Conservation (phyloP, 2,329 filamentous ascomycete genomes). For the Trichoderma hamatum region DNA sequence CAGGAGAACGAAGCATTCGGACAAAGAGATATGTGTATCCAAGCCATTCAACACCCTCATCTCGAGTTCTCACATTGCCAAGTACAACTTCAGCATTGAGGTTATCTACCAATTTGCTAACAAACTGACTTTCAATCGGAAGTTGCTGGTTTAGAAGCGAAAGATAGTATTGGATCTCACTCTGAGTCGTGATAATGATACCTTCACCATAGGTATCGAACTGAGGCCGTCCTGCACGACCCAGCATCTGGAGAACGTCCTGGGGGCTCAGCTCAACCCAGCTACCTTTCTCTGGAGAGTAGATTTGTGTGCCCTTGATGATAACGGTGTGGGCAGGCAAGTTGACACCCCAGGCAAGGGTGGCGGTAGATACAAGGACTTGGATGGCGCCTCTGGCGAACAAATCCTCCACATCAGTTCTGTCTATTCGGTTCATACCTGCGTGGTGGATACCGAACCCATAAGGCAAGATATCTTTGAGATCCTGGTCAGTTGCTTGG, state of each 20-base stretch:
- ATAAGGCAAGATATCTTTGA: slow-evolving; percentile 94
- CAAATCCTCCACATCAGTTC: slow-evolving; percentile 91
- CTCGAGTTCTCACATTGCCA: slow-evolving; percentile 85
- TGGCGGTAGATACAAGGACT: slow-evolving; percentile 95
- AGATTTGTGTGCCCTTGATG: slow-evolving; percentile 97
- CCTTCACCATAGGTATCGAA: slow-evolving; percentile 98
- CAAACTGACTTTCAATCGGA: slow-evolving; percentile 94
- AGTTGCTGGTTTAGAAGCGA: slow-evolving; percentile 96
- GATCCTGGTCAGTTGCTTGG: slow-evolving; percentile 77
- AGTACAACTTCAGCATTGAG: slow-evolving; percentile 95
- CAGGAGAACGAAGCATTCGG: slow-evolving; percentile 93
- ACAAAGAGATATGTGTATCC: slow-evolving; percentile 98
- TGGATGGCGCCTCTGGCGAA: slow-evolving; percentile 91
- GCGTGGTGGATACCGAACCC: slow-evolving; percentile 98
- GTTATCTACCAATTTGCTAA: slow-evolving; percentile 91
- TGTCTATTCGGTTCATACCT: slow-evolving; percentile 93
- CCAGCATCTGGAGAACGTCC: slow-evolving; percentile 97
- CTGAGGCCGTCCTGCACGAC: slow-evolving; percentile 92
- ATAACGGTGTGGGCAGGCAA: slow-evolving; percentile 96
- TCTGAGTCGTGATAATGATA: slow-evolving; percentile 96
- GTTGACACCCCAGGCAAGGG: slow-evolving; percentile 99
- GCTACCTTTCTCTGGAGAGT: slow-evolving; percentile 96
- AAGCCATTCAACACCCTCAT: slow-evolving; percentile 98
- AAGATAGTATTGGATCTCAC: slow-evolving; percentile 95
- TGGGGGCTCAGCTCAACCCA: slow-evolving; percentile 98